These are phyloP conservation scores for Zoysia matrella DNA, from an alignment of 202 grass and related monocot genomes.

Conservation along the genomic window DNA sequence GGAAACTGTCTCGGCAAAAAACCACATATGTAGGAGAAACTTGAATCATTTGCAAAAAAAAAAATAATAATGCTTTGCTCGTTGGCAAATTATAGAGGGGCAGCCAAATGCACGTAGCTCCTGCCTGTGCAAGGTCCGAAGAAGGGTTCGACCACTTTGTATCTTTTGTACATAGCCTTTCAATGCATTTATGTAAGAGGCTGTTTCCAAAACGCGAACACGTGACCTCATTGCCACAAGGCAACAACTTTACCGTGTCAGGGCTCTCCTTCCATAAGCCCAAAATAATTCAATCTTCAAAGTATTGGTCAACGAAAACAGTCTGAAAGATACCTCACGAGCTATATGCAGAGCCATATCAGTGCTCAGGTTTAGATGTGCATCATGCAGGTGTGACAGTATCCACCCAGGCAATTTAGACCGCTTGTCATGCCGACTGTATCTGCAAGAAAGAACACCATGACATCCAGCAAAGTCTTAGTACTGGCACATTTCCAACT, in stretches of 20 bases:
- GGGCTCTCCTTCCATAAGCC: no score
- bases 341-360: slow-evolving; percentile 98
- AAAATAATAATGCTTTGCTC: no score
- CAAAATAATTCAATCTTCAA: no score
- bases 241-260: no score
- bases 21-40: background rate
- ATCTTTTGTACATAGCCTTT: no score
- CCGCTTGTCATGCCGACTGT: slow-evolving; percentile 87
- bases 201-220: no score
- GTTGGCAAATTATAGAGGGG: no score
- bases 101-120: no score
- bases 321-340: slow-evolving; percentile 66
- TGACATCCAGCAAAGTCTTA: slow-evolving; percentile 11
- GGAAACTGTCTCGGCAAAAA: background rate
- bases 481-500: background rate
- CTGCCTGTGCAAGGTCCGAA: no score
- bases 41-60: background rate
- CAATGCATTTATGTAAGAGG: no score
- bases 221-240: no score
- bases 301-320: no score
- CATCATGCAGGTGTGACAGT: slow-evolving; percentile 91
- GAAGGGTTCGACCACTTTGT: background rate
- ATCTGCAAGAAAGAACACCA: slow-evolving; percentile 52
- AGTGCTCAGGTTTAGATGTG: slow-evolving; percentile 89
- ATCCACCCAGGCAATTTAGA: slow-evolving; percentile 98